A percentile compares a stretch with the other conserved stretches of the same genome.
Evolutionary conservation across 1,284 basidiomycete genomes (phyloP).

Genomic region (Cronartium quercuum): DNA sequence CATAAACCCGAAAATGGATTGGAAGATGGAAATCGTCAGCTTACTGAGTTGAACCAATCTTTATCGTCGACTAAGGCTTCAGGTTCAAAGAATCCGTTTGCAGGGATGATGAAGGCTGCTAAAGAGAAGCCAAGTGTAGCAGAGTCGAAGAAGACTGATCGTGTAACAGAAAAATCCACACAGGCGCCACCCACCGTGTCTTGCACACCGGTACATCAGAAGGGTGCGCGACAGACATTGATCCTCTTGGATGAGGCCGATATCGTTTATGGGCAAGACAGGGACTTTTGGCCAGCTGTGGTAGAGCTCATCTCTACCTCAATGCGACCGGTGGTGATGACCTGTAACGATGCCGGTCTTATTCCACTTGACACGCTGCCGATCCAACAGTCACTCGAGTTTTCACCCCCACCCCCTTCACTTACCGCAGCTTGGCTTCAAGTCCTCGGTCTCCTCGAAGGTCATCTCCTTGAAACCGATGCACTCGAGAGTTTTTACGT

Average conservation of each 20-base stretch:
- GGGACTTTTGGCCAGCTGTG: conserved; percentile 83
- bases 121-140: background rate
- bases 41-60: too few species aligned
- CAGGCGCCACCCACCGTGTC: background rate
- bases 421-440: background rate
- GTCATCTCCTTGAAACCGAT: background rate
- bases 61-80: conserved; percentile 26
- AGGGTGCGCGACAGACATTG: conserved; percentile 65
- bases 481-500: background rate
- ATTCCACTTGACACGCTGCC: conserved; percentile 6
- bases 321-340: conserved; percentile 76
- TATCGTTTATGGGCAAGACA: conserved; percentile 81
- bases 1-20: background rate
- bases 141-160: background rate
- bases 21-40: conserved; percentile 5
- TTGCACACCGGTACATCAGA: conserved; percentile 1
- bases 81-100: conserved; percentile 9
- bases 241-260: conserved; percentile 97
- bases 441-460: conserved; percentile 6
- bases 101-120: conserved; percentile 19
- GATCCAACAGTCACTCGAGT: conserved; percentile 4
- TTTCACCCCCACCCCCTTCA: background rate
- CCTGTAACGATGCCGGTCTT: conserved; percentile 68
- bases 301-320: conserved; percentile 71
- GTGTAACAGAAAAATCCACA: background rate